Base-by-base conservation (phyloP, 2,329 filamentous ascomycete genomes). In the Verticillium albo-atrum region DNA sequence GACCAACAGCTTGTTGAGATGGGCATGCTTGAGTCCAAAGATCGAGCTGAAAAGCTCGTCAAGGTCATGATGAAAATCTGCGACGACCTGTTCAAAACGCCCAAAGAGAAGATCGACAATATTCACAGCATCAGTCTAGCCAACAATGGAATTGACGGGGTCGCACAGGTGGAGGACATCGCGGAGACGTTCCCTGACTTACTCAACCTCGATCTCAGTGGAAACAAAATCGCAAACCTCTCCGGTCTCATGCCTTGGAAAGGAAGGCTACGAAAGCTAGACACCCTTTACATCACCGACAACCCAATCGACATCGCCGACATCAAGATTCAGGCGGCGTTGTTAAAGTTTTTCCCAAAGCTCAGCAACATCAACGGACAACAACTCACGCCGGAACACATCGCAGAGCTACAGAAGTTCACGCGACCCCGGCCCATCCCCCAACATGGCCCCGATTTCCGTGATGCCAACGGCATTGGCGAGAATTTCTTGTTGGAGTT, bases 61-160 rank as follows among this genome's bases (percentile, higher is more conserved):
- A 91, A 90, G 57, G 94, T 91, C 1, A 81, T 98, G 62, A 96
- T 98, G 90, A 87, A 86, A 61, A 87, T 97, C 54, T 92, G 91
- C 71, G 88, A 96, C 57, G 79, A 85, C 62, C 83, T 89, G 20
- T 96, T 97, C 77, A 87, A 89, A 65, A 88, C 83, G 2, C 71
- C 83, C 14, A 80, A 88, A 61, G 87, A 89, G 55, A 93, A 93
- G 72, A 84, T 87, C 55, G 88, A 92, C 54, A 89, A 89, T 4
- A 89, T 99, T 55, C 79, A 89, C 64, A 94, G 91, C 69, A 88
- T 98, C 67, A 91, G 89, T 37, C 82, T 99, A 14, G 87, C 89
- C 20, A 85, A 86, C 71, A 98, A 98, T 74, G 86, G 86, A 61
- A 86, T 98, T 53, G 79, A 85, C 56, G 88, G 90, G 63, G 84